Conservation (phyloP, 768 basidiomycete genomes). For the Tulasnella sp. region DNA sequence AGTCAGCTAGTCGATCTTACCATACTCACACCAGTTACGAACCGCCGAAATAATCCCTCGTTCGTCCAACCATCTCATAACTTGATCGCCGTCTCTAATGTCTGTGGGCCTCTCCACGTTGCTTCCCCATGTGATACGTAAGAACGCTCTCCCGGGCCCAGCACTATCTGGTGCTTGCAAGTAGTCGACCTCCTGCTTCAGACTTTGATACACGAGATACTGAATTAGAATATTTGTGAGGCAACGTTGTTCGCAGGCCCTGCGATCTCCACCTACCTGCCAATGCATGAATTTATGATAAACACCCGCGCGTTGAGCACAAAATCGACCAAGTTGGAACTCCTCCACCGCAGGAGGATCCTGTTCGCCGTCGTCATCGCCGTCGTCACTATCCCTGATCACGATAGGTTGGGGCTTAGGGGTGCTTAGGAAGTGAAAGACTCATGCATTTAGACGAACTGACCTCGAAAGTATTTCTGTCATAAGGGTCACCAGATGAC, state of each 20-base stretch:
- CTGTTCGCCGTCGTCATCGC: slow-evolving; percentile 6
- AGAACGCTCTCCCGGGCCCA: slow-evolving; percentile 33
- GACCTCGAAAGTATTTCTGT: slow-evolving; percentile 56
- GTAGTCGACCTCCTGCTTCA: slow-evolving; percentile 46
- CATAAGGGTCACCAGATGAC: slow-evolving; percentile 57
- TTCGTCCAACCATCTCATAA: slow-evolving; percentile 71
- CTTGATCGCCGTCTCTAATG: slow-evolving; percentile 56
- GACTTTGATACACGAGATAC: slow-evolving; percentile 51
- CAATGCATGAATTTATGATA: slow-evolving; percentile 70
- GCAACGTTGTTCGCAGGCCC: too few relatives aligned
- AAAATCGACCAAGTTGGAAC: slow-evolving; percentile 67
- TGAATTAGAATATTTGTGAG: slow-evolving; percentile 24
- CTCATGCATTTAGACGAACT: slow-evolving; percentile 1
- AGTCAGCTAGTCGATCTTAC: neutral
- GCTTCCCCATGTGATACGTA: slow-evolving; percentile 39
- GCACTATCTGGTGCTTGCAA: slow-evolving; percentile 29
- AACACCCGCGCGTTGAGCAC: slow-evolving; percentile 50
- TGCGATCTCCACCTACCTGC: slow-evolving; percentile 75
- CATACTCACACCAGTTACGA: neutral
- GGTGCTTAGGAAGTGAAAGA: neutral
- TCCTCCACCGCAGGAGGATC: slow-evolving; percentile 25
- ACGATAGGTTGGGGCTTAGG: slow-evolving; percentile 17
- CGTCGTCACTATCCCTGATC: slow-evolving; percentile 20
- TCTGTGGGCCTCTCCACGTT: slow-evolving; percentile 52
- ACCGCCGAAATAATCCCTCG: slow-evolving; percentile 46